A percentile compares a stretch with the other conserved stretches of the same genome.
phyloP scores from a whole-genome alignment of 441 rosid genomes.

The Arabidopsis lyrata region DNA sequence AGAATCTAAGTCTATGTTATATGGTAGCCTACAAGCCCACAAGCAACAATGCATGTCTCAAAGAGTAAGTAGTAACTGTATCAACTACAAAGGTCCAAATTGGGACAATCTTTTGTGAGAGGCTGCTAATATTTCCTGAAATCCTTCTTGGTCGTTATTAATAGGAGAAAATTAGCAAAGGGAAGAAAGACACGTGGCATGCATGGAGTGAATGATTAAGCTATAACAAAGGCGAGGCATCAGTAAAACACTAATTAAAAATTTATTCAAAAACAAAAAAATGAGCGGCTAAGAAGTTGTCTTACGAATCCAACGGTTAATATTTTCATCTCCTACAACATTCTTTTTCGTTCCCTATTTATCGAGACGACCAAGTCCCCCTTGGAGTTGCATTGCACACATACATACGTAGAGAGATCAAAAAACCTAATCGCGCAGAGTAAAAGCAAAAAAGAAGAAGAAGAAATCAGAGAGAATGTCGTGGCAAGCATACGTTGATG shows the following conservation, averaged over 20 bases:
- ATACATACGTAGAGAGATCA: conserved; percentile 5
- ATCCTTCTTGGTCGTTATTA: conserved; percentile 23
- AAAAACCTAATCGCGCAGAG: not conserved
- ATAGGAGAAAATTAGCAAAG: conserved; percentile 17
- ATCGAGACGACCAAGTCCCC: conserved; percentile 26
- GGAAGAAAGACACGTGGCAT: conserved; percentile 25
- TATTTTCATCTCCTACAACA: conserved; percentile 9
- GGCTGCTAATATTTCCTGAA: conserved; percentile 23
- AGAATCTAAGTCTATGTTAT: not conserved
- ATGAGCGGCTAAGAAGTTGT: conserved; percentile 43
- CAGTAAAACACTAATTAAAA: conserved; percentile 39
- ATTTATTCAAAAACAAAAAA: not conserved
- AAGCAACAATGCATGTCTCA: not conserved
- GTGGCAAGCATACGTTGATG: conserved; percentile 75
- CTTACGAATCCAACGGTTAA: conserved; percentile 30
- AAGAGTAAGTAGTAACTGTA: not conserved
- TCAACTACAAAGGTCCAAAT: not conserved
- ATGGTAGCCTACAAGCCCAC: not conserved
- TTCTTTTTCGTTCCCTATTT: conserved; percentile 26
- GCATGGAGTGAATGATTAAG: conserved; percentile 20
- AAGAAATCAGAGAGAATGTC: conserved; percentile 52
- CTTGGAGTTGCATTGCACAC: conserved; percentile 11
- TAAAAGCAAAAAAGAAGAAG: not conserved
- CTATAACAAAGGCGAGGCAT: conserved; percentile 49
- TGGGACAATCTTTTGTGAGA: not conserved